These are phyloP conservation scores for Coelastrella sp. DNA, from an alignment of 139 green algal species.

Conservation along the genomic window DNA sequence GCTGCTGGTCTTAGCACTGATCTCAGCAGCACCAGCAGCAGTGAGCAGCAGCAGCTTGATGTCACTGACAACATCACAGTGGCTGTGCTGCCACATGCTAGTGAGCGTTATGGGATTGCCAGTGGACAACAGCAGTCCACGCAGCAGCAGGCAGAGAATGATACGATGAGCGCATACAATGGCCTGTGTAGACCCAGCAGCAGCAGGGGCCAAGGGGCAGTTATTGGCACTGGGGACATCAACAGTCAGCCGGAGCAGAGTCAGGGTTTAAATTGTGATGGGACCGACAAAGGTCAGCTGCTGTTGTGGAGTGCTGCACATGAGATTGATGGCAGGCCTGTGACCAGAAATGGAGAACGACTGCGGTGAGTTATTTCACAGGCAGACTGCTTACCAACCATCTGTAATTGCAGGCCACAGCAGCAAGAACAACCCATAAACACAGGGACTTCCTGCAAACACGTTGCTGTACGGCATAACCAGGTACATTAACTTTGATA, in stretches of 20 bases:
- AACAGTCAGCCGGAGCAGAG: too few species aligned
- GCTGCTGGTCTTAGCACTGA: neutral
- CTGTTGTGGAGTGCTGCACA: conserved; percentile 46
- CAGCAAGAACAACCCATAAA: too few species aligned
- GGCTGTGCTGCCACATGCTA: too few species aligned
- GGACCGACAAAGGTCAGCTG: neutral
- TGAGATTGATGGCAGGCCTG: conserved; percentile 47
- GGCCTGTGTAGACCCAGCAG: neutral
- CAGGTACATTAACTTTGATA: too few species aligned
- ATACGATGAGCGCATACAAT: neutral
- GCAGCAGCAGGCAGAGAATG: neutral
- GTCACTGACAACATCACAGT: too few species aligned
- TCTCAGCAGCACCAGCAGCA: neutral
- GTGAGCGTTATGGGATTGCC: too few species aligned
- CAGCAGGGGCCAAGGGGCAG: neutral
- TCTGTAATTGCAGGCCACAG: too few species aligned
- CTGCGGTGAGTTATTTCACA: neutral
- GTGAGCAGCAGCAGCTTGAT: neutral
- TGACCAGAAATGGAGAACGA: conserved; percentile 25
- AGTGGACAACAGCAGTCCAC: too few species aligned
- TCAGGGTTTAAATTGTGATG: neutral
- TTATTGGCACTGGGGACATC: too few species aligned
- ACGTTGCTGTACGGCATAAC: too few species aligned
- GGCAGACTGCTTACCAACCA: too few species aligned
- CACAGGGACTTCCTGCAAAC: too few species aligned